Conservation (phyloP, 2,329 filamentous ascomycete species). For the Tricladium varicosporioides region DNA sequence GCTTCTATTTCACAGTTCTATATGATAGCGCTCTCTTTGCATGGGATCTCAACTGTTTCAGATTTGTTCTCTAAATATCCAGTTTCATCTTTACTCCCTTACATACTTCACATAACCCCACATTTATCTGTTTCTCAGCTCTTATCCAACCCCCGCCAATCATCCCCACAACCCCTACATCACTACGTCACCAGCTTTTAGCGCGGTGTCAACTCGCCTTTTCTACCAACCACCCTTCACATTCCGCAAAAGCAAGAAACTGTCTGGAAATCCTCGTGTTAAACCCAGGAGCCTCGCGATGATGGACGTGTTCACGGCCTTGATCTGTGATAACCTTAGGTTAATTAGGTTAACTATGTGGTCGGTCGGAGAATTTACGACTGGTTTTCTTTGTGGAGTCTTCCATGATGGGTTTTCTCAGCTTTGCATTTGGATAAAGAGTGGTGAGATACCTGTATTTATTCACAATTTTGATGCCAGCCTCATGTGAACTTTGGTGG, state of each 20-base stretch:
- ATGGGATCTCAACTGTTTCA: too few species aligned
- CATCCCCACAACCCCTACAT: too few species aligned
- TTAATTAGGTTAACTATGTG: background rate
- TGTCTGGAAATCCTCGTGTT: background rate
- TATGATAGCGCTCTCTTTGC: too few species aligned
- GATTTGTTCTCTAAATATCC: too few species aligned
- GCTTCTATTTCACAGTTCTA: too few species aligned
- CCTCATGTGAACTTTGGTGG: background rate
- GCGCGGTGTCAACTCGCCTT: background rate
- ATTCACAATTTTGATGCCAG: background rate
- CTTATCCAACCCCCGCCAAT: too few species aligned
- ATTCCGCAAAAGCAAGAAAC: slow-evolving; percentile 16
- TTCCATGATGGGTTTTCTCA: background rate
- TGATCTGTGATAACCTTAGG: background rate
- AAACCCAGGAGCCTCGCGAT: background rate
- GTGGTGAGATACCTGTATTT: background rate
- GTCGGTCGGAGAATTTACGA: background rate
- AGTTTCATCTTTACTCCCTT: too few species aligned
- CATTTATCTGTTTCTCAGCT: too few species aligned
- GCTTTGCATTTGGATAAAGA: background rate
- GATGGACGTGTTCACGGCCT: background rate
- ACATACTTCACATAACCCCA: too few species aligned
- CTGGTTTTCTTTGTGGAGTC: background rate
- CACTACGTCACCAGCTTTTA: too few species aligned
- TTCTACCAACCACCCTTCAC: slow-evolving; percentile 11